Evolutionary conservation across 2,329 filamentous ascomycete genomes (phyloP).

Genomic region (Leptographium radiaticola): DNA sequence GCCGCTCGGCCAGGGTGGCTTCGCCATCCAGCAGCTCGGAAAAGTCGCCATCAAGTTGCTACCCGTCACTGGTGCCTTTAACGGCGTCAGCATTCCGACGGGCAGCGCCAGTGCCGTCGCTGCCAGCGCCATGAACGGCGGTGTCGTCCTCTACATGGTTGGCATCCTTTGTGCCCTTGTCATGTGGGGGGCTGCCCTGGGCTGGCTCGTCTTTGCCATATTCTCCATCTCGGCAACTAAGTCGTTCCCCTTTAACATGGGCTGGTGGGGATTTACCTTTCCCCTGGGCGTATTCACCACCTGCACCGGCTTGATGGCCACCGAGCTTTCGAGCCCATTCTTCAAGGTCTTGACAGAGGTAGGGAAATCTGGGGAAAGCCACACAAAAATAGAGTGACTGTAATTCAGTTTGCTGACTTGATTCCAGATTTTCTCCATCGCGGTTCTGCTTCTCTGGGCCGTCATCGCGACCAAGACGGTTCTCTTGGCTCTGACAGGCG

Average conservation of each 20-base stretch:
- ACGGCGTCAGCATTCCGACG: constrained; percentile 3
- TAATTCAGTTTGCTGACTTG: not conserved
- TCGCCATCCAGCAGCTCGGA: constrained; percentile 30
- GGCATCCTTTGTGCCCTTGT: constrained; percentile 26
- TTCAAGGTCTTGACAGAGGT: constrained; percentile 24
- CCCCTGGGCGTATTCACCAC: constrained; percentile 25
- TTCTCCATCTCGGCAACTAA: constrained; percentile 19
- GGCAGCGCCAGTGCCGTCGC: constrained; percentile 21
- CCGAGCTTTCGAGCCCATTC: constrained; percentile 28
- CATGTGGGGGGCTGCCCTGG: constrained; percentile 22
- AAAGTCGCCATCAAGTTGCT: constrained; percentile 23
- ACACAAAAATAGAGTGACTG: not conserved
- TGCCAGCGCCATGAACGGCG: constrained; percentile 25
- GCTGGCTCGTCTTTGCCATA: constrained; percentile 21
- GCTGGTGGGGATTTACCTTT: constrained; percentile 27
- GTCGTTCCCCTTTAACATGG: constrained; percentile 23
- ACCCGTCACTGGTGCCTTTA: constrained; percentile 24
- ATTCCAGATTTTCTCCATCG: constrained; percentile 25
- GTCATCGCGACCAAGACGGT: constrained; percentile 26
- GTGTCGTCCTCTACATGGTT: constrained; percentile 39
- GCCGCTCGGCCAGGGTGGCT: constrained; percentile 49
- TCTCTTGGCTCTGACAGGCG: constrained; percentile 23
- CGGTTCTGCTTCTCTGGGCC: constrained; percentile 28
- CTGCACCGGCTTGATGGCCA: constrained; percentile 25
- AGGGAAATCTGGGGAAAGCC: constrained; percentile 1